Evolutionary conservation across 495 filamentous ascomycete species (phyloP).

Genomic region (Corynascus novoguineensis): DNA sequence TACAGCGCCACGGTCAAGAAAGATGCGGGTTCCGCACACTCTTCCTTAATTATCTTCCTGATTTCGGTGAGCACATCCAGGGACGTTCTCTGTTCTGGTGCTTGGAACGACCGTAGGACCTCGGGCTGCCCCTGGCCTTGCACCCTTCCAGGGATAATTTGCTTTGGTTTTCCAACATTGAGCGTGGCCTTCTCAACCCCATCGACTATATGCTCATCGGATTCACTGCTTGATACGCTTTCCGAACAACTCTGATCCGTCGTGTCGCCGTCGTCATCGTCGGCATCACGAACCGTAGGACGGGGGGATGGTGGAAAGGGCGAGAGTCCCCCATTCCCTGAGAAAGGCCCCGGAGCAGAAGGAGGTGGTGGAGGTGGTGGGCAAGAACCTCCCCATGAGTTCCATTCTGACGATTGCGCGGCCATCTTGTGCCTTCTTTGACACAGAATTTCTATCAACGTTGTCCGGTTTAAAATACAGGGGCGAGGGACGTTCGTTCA

Average conservation of each 20-base stretch:
- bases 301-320: constrained; percentile 1
- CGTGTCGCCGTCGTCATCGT: constrained; percentile 5
- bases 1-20: neutral
- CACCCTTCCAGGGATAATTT: neutral
- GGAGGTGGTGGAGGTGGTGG: neutral
- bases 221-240: constrained; percentile 3
- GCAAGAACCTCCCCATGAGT: neutral
- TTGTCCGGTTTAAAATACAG: neutral
- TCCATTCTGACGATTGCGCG: neutral
- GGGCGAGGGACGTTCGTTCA: neutral
- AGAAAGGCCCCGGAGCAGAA: neutral
- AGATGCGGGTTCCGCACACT: neutral
- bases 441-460: neutral
- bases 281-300: neutral
- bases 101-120: neutral
- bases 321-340: neutral
- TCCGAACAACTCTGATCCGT: constrained; percentile 5
- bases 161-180: neutral
- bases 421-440: neutral
- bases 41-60: constrained; percentile 23
- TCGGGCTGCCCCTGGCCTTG: neutral
- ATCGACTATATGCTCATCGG: neutral
- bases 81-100: neutral
- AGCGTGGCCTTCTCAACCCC: neutral
- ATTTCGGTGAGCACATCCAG: constrained; percentile 19